A percentile compares a stretch with the other conserved stretches of the same genome.
phyloP scores from a whole-genome alignment of 73 alveolate species.

The Paramecium sexaurelia region DNA sequence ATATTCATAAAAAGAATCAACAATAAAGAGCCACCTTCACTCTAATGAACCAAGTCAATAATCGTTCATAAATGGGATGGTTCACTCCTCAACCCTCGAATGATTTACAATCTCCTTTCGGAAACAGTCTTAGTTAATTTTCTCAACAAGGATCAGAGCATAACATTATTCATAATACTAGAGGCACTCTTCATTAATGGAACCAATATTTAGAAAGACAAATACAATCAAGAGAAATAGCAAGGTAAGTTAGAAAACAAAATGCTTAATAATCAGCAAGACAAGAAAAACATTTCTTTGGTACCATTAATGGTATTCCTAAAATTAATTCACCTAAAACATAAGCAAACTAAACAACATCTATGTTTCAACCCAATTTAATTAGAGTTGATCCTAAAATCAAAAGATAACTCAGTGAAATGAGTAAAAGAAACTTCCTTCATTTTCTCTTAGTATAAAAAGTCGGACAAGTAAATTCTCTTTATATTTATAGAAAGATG shows the following conservation, averaged over 20 bases:
- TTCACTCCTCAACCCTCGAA: not conserved
- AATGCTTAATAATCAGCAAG: slow-evolving; percentile 1
- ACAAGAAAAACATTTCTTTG: not conserved
- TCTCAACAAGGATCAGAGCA: not conserved
- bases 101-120: slow-evolving; percentile 24
- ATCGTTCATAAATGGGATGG: not conserved
- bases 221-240: not conserved
- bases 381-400: not conserved
- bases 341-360: not conserved
- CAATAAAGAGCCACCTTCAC: not conserved
- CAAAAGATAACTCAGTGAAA: slow-evolving; percentile 34
- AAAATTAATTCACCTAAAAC: slow-evolving; percentile 27
- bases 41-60: not conserved
- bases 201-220: not conserved
- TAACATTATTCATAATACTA: not conserved
- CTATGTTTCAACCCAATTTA: not conserved
- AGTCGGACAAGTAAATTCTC: not conserved
- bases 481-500: slow-evolving; percentile 19
- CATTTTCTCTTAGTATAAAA: slow-evolving; percentile 50
- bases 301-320: slow-evolving; percentile 8
- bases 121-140: not conserved
- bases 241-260: not conserved
- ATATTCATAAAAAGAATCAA: slow-evolving; percentile 8
- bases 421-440: slow-evolving; percentile 31
- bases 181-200: not conserved